Conservation (phyloP, 2,329 filamentous ascomycete genomes). For the Diaporthe citri region DNA sequence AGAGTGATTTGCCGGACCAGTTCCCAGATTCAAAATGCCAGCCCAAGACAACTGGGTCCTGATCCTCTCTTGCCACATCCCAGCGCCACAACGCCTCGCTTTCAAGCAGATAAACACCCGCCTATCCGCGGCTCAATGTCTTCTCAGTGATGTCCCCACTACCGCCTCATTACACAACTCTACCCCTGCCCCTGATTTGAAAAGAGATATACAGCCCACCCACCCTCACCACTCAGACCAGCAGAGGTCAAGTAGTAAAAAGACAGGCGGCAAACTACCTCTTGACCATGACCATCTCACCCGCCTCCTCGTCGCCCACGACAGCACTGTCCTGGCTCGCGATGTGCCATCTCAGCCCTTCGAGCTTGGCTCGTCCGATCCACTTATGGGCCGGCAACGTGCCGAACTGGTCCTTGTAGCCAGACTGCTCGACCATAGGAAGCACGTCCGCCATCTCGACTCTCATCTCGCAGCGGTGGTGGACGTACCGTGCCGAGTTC, state of each 20-base stretch:
- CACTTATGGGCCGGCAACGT: slow-evolving; percentile 25
- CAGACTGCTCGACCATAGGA: slow-evolving; percentile 23
- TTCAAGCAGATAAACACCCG: neutral
- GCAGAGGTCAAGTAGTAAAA: slow-evolving; percentile 1
- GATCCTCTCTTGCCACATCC: neutral
- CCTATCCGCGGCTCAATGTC: neutral
- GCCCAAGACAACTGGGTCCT: neutral
- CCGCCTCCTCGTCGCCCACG: slow-evolving; percentile 17
- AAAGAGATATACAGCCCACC: slow-evolving; percentile 23
- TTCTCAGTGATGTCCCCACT: neutral
- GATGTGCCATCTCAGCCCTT: slow-evolving; percentile 15
- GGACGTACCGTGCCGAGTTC: neutral
- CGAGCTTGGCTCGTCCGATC: slow-evolving; percentile 25
- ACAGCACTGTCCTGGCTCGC: slow-evolving; percentile 24
- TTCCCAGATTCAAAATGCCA: neutral
- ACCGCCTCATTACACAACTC: neutral
- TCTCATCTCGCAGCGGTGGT: slow-evolving; percentile 26
- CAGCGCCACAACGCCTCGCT: slow-evolving; percentile 17
- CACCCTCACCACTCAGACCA: slow-evolving; percentile 26
- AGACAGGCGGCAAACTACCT: slow-evolving; percentile 14
- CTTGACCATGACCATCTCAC: slow-evolving; percentile 9
- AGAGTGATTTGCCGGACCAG: neutral
- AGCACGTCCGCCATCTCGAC: slow-evolving; percentile 21
- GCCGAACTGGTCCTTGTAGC: slow-evolving; percentile 22
- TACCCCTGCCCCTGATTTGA: neutral